Evolutionary conservation across 179 eudicot genomes (phyloP).

Genomic region (Beta macrorhiza): DNA sequence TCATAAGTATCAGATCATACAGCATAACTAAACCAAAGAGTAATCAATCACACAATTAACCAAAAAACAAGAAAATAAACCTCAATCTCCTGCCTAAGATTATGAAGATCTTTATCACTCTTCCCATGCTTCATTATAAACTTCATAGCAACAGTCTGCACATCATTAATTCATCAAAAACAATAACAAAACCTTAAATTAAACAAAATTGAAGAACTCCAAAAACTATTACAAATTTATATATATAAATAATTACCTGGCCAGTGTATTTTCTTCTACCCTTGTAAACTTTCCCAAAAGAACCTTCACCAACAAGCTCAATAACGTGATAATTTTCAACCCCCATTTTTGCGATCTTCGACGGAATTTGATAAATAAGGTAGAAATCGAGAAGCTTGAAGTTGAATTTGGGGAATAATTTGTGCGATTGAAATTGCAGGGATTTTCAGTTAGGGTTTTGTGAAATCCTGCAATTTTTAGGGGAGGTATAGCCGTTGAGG

Average conservation of each 20-base stretch:
- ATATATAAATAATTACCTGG: conserved; percentile 45
- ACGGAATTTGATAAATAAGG: not conserved
- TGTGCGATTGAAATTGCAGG: not conserved
- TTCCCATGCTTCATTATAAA: conserved; percentile 94
- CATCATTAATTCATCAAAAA: not conserved
- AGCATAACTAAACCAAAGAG: no score
- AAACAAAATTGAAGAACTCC: not conserved
- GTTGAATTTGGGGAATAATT: not conserved
- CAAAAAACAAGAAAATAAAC: conserved; percentile 29
- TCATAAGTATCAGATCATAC: not conserved
- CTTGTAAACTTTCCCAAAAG: conserved; percentile 94
- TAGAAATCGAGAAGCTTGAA: not conserved
- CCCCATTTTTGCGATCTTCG: conserved; percentile 50
- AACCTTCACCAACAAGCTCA: conserved; percentile 98
- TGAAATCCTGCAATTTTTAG: not conserved
- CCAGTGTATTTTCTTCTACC: conserved; percentile 83
- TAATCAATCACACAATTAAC: not conserved
- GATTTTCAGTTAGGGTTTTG: conserved; percentile 7
- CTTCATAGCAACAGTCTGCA: conserved; percentile 97
- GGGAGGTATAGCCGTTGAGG: not conserved
- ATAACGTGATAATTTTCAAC: conserved; percentile 95
- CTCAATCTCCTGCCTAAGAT: conserved; percentile 96
- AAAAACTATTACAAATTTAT: not conserved
- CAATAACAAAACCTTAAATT: not conserved
- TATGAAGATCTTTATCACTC: conserved; percentile 89